Percentiles rank a stretch among this genome's conserved stretches.
These are phyloP conservation scores for Sporodiniella umbellata DNA, from an alignment of 371 early-diverging fungal genomes.

Conservation along the genomic window DNA sequence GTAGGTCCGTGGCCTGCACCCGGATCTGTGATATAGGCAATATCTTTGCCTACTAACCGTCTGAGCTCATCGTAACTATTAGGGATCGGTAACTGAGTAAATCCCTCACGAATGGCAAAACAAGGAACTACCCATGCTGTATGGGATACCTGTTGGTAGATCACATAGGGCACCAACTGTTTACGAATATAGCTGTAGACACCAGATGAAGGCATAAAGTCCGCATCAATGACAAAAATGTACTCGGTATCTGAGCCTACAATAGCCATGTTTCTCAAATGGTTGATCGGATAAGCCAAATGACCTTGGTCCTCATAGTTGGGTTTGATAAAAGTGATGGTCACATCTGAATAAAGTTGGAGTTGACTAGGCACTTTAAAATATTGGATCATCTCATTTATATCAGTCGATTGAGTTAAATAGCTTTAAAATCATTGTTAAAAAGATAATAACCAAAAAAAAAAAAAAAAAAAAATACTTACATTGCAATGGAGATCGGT, in stretches of 20 bases:
- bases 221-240: conserved; percentile 60
- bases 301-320: conserved; percentile 33
- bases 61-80: conserved; percentile 41
- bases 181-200: conserved; percentile 36
- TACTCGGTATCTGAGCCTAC: conserved; percentile 44
- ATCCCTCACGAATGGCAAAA: conserved; percentile 48
- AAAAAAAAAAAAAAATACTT: no score
- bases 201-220: conserved; percentile 42
- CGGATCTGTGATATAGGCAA: conserved; percentile 64
- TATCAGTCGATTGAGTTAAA: conserved; percentile 47
- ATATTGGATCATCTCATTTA: conserved; percentile 36
- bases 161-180: conserved; percentile 25
- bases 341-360: conserved; percentile 23
- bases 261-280: conserved; percentile 59
- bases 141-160: conserved; percentile 6
- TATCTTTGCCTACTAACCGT: conserved; percentile 31
- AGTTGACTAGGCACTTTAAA: conserved; percentile 34
- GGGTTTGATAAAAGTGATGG: conserved; percentile 50
- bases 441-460: no score
- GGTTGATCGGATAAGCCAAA: conserved; percentile 62
- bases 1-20: conserved; percentile 61
- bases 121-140: conserved; percentile 60
- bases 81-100: conserved; percentile 20
- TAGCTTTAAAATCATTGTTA: conserved; percentile 31
- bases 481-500: conserved; percentile 59